phyloP scores from a whole-genome alignment of 116 monocot genomes.

The Thalassia testudinum region DNA sequence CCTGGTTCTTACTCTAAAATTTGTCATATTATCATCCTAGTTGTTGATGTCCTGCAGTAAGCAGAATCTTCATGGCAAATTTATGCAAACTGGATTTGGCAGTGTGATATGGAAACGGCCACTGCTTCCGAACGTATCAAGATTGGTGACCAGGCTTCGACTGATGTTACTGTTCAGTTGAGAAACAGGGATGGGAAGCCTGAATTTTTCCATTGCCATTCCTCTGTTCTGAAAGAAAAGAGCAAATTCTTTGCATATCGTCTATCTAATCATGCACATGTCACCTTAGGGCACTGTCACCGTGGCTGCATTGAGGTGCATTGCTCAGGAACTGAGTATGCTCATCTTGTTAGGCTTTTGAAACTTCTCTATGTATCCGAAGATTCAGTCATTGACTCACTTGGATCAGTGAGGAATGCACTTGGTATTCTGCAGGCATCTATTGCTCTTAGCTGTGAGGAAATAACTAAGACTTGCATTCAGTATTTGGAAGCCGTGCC shows the following conservation, averaged over 20 bases:
- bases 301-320: constrained; percentile 37
- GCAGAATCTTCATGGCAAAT: too few species aligned
- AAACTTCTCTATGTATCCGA: constrained; percentile 49
- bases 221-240: constrained; percentile 31
- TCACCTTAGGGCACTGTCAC: constrained; percentile 2
- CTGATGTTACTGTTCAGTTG: constrained; percentile 52
- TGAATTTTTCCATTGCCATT: constrained; percentile 53
- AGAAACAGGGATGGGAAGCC: constrained; percentile 38
- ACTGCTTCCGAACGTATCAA: constrained; percentile 1
- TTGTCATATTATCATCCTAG: too few species aligned
- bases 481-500: constrained; percentile 80
- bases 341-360: constrained; percentile 54
- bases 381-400: constrained; percentile 44
- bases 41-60: too few species aligned
- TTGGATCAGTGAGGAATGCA: constrained; percentile 47
- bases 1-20: too few species aligned
- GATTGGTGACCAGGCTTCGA: constrained; percentile 50
- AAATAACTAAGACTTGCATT: constrained; percentile 39
- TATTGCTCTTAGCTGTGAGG: constrained; percentile 41
- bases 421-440: constrained; percentile 72
- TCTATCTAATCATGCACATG: constrained; percentile 15
- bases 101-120: too few species aligned
- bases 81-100: too few species aligned
- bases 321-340: constrained; percentile 37
- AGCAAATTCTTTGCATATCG: constrained; percentile 66